Conservation (phyloP, 805 yeast species). For the Pichia exigua region DNA sequence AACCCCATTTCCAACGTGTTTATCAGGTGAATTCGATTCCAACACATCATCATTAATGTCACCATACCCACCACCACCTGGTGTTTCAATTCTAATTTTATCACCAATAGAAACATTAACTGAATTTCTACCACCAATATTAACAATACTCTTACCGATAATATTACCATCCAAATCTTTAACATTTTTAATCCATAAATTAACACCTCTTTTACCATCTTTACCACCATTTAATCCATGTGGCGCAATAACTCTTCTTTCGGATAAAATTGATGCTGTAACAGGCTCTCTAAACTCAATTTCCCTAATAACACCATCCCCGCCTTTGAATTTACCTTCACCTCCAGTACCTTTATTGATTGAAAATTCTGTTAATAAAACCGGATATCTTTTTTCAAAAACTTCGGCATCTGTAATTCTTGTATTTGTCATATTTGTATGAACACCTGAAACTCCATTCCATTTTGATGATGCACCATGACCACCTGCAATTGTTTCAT, state of each 20-base stretch:
- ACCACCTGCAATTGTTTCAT: slow-evolving; percentile 94
- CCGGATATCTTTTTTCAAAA: slow-evolving; percentile 84
- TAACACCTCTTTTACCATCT: slow-evolving; percentile 50
- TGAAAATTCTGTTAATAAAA: slow-evolving; percentile 61
- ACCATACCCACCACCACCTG: slow-evolving; percentile 87
- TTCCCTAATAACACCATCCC: slow-evolving; percentile 81
- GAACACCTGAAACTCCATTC: slow-evolving; percentile 86
- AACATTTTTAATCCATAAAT: slow-evolving; percentile 25
- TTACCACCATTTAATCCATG: slow-evolving; percentile 81
- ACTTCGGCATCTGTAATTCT: slow-evolving; percentile 88
- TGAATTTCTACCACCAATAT: slow-evolving; percentile 67
- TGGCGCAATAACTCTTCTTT: slow-evolving; percentile 79
- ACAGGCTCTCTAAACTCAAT: slow-evolving; percentile 69
- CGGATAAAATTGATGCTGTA: slow-evolving; percentile 75
- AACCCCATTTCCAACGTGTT: neutral
- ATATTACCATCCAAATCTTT: slow-evolving; percentile 26
- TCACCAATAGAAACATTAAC: slow-evolving; percentile 57
- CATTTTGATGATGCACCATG: slow-evolving; percentile 82
- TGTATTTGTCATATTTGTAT: slow-evolving; percentile 90
- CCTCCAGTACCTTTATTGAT: slow-evolving; percentile 81
- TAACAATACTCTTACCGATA: slow-evolving; percentile 32
- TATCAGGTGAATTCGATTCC: slow-evolving; percentile 4
- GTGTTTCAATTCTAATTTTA: slow-evolving; percentile 57
- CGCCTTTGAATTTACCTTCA: slow-evolving; percentile 62
- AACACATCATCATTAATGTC: slow-evolving; percentile 4